Evolutionary conservation across 371 early-diverging fungal genomes (phyloP).

Genomic region (Syncephalastrum racemosum): DNA sequence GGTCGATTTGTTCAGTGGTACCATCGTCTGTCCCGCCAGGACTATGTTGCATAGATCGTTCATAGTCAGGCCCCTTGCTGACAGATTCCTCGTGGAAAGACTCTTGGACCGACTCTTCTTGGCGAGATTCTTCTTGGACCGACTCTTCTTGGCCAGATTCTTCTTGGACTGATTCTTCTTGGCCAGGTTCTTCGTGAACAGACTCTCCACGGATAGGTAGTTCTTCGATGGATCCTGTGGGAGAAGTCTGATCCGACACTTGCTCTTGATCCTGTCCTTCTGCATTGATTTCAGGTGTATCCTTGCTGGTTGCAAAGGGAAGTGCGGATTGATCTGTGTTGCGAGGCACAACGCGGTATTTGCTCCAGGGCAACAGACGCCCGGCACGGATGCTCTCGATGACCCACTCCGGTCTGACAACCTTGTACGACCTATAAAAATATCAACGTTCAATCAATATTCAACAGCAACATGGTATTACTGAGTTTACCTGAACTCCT

Average conservation of each 20-base stretch:
- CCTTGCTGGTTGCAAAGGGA: slow-evolving; percentile 8
- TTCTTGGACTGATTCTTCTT: neutral
- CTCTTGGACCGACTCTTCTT: too few relatives aligned
- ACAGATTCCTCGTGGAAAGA: too few relatives aligned
- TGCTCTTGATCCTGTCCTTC: too few relatives aligned
- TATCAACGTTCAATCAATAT: neutral
- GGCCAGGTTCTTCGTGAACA: neutral
- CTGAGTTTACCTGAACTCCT: slow-evolving; percentile 55
- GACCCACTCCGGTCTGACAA: slow-evolving; percentile 83
- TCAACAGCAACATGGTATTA: neutral
- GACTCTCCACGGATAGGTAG: neutral
- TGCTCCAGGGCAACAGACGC: slow-evolving; percentile 63
- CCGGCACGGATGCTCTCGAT: slow-evolving; percentile 61
- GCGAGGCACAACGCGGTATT: slow-evolving; percentile 41
- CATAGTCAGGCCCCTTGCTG: too few relatives aligned
- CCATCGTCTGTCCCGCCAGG: too few relatives aligned
- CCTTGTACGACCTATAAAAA: slow-evolving; percentile 55
- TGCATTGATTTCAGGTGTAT: neutral
- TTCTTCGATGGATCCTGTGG: too few relatives aligned
- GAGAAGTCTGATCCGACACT: too few relatives aligned
- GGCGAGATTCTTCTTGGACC: too few relatives aligned
- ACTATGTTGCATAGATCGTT: too few relatives aligned
- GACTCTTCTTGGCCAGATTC: too few relatives aligned
- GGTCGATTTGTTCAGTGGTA: too few relatives aligned
- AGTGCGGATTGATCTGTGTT: slow-evolving; percentile 28